Base-by-base conservation (phyloP, 306 rosid genomes). In the Betula pendula region DNA sequence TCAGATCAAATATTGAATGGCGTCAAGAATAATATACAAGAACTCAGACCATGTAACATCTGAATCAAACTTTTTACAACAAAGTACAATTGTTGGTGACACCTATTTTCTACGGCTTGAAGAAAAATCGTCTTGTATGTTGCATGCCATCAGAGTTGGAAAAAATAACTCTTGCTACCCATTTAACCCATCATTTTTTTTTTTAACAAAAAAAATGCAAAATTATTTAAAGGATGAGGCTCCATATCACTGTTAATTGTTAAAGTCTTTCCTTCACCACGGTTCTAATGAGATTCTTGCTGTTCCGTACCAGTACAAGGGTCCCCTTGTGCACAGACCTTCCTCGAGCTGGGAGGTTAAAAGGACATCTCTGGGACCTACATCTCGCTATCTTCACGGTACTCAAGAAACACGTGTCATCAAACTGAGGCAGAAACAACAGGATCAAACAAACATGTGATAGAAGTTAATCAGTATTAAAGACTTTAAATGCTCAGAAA, bases 311-410 rank as follows among this genome's bases (percentile, higher is more conserved):
- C 48, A 85, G 67, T 43, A 89, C 88, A 63, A 89, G 85, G 0
- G 94, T 90, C 74, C 89, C 94, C 47, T 83, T 76, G 77, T 93
- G 97, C 70, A 93, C 87, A 13, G 83, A 77, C 76, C 81, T 77
- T 71, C 81, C 60, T 9, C 63, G 68, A 73, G 81, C 17, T 35
- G 75, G 82, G 75, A 81, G 80, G 43, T 78, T 55, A 31, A 72
- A 82, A 33, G 81, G 84, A 58, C 82, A 76, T 52, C 74, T 84
- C 68, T 67, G 81, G 72, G 81, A 45, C 70, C 84, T 85, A 68
- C 97, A 93, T 81, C 87, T 86, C n/a, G 96, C 90, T 70, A 93
- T 87, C 83, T 85, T 89, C 84, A 90, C 74, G 50, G 80, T 70
- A 75, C 91, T 85, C 80, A 89, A 58, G 63, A 19, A 87, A 79